Conservation (phyloP, 2,329 filamentous ascomycete species). For the Phaeosphaeriaceae sp. region DNA sequence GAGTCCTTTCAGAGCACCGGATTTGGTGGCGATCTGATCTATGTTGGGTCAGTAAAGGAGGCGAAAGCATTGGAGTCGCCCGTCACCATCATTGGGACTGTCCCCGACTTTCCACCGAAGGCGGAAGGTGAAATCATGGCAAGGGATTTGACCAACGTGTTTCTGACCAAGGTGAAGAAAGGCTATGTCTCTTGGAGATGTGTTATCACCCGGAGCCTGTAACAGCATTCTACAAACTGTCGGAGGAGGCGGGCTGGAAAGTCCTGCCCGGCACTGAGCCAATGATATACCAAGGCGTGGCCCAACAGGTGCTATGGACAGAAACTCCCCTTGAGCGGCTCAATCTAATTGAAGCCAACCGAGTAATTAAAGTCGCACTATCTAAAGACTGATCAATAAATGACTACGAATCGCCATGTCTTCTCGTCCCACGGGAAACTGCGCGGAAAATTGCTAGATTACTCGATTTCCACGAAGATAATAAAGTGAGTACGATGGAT, state of each 20-base stretch:
- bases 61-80: constrained; percentile 64
- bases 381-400: too few relatives aligned
- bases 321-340: constrained; percentile 62
- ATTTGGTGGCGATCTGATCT: constrained; percentile 64
- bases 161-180: constrained; percentile 59
- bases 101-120: constrained; percentile 74
- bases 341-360: too few relatives aligned
- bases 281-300: constrained; percentile 77
- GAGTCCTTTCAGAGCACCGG: constrained; percentile 60
- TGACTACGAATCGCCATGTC: too few relatives aligned
- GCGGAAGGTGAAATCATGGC: constrained; percentile 67
- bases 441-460: too few relatives aligned
- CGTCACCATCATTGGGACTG: constrained; percentile 72
- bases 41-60: constrained; percentile 66
- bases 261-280: constrained; percentile 78
- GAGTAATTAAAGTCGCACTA: too few relatives aligned
- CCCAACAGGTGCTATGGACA: constrained; percentile 69
- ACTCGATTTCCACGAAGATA: too few relatives aligned
- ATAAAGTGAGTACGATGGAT: too few relatives aligned
- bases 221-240: constrained; percentile 68
- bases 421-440: too few relatives aligned
- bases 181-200: constrained; percentile 80
- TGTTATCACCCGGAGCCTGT: constrained; percentile 75
- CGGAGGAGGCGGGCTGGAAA: constrained; percentile 69
- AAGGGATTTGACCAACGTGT: constrained; percentile 61